A percentile compares a stretch with the other conserved stretches of the same genome.
phyloP scores from a whole-genome alignment of 1,284 basidiomycete species.

The Rhodotorula sp. region DNA sequence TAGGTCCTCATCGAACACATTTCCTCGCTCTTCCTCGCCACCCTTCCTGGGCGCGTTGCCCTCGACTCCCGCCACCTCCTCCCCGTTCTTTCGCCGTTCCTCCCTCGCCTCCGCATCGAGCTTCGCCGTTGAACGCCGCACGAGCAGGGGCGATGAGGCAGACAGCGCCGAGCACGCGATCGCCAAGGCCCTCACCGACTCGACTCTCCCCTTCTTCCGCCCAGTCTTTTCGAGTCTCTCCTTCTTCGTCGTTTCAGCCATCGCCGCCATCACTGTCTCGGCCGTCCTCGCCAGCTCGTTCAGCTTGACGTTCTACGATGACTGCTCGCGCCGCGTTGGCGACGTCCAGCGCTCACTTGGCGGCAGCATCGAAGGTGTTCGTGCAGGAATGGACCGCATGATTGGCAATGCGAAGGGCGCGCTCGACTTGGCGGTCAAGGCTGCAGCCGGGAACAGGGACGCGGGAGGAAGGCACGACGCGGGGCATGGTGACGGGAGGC shows the following conservation, averaged over 20 bases:
- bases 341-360: slow-evolving; percentile 17
- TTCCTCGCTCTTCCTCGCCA: neutral
- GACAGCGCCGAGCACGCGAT: neutral
- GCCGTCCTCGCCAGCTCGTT: slow-evolving; percentile 31
- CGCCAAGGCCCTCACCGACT: neutral
- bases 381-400: slow-evolving; percentile 24
- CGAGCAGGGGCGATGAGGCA: neutral
- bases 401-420: slow-evolving; percentile 28
- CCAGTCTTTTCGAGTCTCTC: slow-evolving; percentile 27
- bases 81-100: slow-evolving; percentile 2
- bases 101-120: neutral
- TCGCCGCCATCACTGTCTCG: slow-evolving; percentile 25
- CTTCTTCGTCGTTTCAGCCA: slow-evolving; percentile 29
- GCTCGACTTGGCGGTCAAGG: slow-evolving; percentile 25
- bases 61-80: neutral
- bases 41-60: neutral
- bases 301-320: slow-evolving; percentile 36
- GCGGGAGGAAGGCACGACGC: neutral
- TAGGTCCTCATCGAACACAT: neutral
- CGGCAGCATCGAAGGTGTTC: slow-evolving; percentile 18
- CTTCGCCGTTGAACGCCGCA: slow-evolving; percentile 2
- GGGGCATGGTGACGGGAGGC: neutral
- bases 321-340: slow-evolving; percentile 19
- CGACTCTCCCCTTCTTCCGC: slow-evolving; percentile 12
- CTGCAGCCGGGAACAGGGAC: neutral